Conservation (phyloP, 768 basidiomycete genomes). For the Rickenella mellea region DNA sequence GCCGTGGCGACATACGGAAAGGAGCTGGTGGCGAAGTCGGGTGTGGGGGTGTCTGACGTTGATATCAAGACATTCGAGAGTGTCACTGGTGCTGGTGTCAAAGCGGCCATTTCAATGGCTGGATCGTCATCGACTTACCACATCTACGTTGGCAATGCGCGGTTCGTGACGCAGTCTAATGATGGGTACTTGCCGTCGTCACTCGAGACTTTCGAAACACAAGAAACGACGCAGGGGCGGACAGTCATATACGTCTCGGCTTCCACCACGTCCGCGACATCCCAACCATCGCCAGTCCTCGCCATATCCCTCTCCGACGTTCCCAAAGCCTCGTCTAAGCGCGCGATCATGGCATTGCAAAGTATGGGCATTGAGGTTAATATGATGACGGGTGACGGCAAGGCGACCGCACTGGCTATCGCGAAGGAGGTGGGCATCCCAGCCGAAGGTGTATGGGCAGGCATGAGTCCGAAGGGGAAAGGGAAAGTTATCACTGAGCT, state of each 20-base stretch:
- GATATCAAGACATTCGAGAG: constrained; percentile 73
- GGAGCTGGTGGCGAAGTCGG: constrained; percentile 38
- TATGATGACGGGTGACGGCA: constrained; percentile 92
- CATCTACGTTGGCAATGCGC: constrained; percentile 67
- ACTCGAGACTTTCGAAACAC: constrained; percentile 54
- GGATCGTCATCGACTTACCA: constrained; percentile 36
- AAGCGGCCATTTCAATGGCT: constrained; percentile 49
- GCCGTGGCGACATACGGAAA: constrained; percentile 82
- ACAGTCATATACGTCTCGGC: constrained; percentile 80
- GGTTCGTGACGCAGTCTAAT: constrained; percentile 50
- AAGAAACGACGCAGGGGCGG: constrained; percentile 64
- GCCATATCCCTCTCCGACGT: constrained; percentile 82
- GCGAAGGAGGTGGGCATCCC: constrained; percentile 86
- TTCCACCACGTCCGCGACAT: constrained; percentile 10
- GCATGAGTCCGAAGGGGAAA: constrained; percentile 94
- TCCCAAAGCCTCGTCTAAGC: constrained; percentile 75
- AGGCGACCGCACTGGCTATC: constrained; percentile 76
- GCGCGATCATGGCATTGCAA: constrained; percentile 73
- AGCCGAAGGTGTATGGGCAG: constrained; percentile 77
- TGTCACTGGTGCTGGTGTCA: constrained; percentile 82
- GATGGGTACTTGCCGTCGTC: constrained; percentile 45
- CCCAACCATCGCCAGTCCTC: constrained; percentile 50
- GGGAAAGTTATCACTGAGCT: constrained; percentile 76
- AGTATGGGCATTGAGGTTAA: constrained; percentile 88
- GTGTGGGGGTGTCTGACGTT: constrained; percentile 37